Evolutionary conservation across 352 stramenopile species (phyloP).

Genomic region (Pythium aquatile): DNA sequence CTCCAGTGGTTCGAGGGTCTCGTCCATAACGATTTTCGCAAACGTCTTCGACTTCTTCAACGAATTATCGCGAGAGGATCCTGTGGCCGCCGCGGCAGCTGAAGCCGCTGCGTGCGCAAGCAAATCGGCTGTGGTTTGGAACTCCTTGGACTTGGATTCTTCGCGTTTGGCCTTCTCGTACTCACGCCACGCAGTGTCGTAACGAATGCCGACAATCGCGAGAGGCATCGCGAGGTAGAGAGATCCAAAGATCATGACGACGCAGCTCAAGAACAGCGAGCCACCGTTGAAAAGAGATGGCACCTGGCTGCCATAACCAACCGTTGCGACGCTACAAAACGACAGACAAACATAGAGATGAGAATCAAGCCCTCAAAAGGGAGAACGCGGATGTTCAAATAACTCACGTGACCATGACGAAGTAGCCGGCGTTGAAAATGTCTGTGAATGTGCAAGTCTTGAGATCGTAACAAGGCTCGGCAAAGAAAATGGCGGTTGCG

Average conservation of each 20-base stretch:
- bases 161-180: slow-evolving; percentile 52
- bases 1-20: slow-evolving; percentile 34
- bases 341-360: neutral
- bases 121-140: slow-evolving; percentile 29
- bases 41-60: neutral
- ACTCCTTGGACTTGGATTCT: slow-evolving; percentile 45
- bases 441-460: slow-evolving; percentile 80
- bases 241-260: slow-evolving; percentile 75
- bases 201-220: slow-evolving; percentile 70
- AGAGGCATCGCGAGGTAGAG: slow-evolving; percentile 81
- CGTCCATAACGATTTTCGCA: slow-evolving; percentile 19
- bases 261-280: slow-evolving; percentile 48
- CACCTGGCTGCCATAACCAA: slow-evolving; percentile 74
- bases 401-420: slow-evolving; percentile 81
- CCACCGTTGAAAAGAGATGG: slow-evolving; percentile 55
- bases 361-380: slow-evolving; percentile 43
- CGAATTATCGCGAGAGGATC: slow-evolving; percentile 26
- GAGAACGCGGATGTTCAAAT: slow-evolving; percentile 3
- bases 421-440: slow-evolving; percentile 84
- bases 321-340: slow-evolving; percentile 55
- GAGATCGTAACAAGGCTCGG: slow-evolving; percentile 76
- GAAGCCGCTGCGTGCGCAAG: neutral
- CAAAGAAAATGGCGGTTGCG: slow-evolving; percentile 71
- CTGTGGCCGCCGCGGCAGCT: neutral
- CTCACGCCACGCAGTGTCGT: slow-evolving; percentile 44